Percentiles rank a stretch among this genome's conserved stretches.
Evolutionary conservation across 1,284 basidiomycete genomes (phyloP).

Genomic region (Cystobasidium sp.): DNA sequence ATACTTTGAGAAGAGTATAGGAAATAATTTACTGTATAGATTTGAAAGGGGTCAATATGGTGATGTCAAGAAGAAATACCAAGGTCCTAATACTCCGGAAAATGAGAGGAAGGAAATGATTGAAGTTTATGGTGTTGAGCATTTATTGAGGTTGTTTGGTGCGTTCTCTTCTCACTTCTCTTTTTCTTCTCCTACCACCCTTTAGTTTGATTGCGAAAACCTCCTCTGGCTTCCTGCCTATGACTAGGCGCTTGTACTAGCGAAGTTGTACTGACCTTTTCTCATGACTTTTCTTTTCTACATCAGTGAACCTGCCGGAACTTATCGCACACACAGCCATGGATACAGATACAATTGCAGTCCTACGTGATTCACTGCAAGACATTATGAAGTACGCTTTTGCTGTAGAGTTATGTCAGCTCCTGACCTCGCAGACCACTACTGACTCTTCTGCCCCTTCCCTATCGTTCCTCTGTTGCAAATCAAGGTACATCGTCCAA

Average conservation of each 20-base stretch:
- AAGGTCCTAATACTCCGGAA: conserved; percentile 62
- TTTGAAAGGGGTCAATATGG: conserved; percentile 93
- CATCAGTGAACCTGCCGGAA: conserved; percentile 64
- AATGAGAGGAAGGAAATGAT: conserved; percentile 79
- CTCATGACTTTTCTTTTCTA: too few species aligned
- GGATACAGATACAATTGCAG: conserved; percentile 79
- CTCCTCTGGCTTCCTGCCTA: too few species aligned
- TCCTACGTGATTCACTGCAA: conserved; percentile 87
- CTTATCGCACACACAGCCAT: conserved; percentile 91
- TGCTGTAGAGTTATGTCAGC: conserved; percentile 58
- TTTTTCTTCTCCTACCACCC: background rate
- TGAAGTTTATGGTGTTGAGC: conserved; percentile 90
- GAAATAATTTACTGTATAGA: conserved; percentile 87
- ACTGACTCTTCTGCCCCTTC: background rate
- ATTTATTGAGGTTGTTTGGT: conserved; percentile 91
- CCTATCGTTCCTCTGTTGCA: background rate
- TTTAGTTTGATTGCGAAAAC: too few species aligned
- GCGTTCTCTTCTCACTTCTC: conserved; percentile 53
- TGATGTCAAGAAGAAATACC: conserved; percentile 74
- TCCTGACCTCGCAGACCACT: too few species aligned
- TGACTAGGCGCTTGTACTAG: too few species aligned
- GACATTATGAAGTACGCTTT: conserved; percentile 82
- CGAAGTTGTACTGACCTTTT: too few species aligned
- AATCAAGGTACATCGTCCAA: conserved; percentile 60
- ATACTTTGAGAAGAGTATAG: conserved; percentile 91